Conservation (phyloP, 2,329 filamentous ascomycete genomes). For the Xylaria sp. region DNA sequence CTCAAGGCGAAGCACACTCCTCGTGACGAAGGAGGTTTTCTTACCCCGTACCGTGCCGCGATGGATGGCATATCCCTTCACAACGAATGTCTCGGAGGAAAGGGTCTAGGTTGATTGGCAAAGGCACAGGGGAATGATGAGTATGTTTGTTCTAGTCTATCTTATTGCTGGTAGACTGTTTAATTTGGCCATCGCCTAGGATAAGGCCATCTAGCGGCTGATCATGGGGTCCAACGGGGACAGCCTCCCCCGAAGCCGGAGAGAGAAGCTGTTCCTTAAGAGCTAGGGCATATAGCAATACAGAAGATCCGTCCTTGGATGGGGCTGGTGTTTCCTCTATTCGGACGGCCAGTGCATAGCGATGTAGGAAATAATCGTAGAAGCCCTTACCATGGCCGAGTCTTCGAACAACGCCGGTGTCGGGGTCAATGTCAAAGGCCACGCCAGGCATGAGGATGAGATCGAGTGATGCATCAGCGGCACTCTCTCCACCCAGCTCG, state of each 20-base stretch:
- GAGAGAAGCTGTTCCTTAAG: constrained; percentile 83
- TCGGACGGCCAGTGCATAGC: constrained; percentile 60
- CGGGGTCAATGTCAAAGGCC: constrained; percentile 75
- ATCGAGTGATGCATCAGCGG: constrained; percentile 66
- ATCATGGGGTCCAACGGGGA: constrained; percentile 80
- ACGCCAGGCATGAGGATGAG: constrained; percentile 91
- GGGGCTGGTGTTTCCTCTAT: constrained; percentile 43
- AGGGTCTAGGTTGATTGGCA: constrained; percentile 10
- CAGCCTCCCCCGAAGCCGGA: constrained; percentile 59
- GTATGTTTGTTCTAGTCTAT: constrained; percentile 33
- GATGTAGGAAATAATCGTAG: constrained; percentile 90
- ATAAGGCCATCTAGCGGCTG: constrained; percentile 79
- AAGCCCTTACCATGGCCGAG: constrained; percentile 96
- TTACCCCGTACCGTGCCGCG: background rate
- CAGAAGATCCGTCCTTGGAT: constrained; percentile 44
- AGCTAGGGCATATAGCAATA: constrained; percentile 75
- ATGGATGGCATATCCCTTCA: background rate
- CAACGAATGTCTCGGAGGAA: background rate
- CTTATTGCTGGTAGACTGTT: constrained; percentile 42
- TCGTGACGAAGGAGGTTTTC: constrained; percentile 29
- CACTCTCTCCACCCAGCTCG: constrained; percentile 53
- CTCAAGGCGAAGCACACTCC: constrained; percentile 1
- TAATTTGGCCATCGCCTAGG: constrained; percentile 70
- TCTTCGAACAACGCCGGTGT: constrained; percentile 65
- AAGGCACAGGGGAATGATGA: constrained; percentile 23